Conservation (phyloP, 345 rosid species). For the Anacardium occidentale region DNA sequence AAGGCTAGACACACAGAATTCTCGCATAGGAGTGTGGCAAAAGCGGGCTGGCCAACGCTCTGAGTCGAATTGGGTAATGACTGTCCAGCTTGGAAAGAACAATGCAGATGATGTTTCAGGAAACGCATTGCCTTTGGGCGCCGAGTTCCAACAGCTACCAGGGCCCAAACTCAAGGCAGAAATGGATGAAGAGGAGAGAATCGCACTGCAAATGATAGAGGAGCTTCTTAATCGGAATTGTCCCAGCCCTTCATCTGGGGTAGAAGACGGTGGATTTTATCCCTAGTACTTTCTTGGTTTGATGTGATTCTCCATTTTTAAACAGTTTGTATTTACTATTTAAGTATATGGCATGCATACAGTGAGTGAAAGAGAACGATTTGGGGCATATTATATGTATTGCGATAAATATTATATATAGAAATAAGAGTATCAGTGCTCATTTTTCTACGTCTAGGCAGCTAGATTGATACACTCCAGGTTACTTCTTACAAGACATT, state of each 20-base stretch:
- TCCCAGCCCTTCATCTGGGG: slow-evolving; percentile 20
- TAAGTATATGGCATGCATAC: background rate
- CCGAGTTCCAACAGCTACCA: background rate
- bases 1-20: slow-evolving; percentile 57
- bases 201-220: slow-evolving; percentile 94
- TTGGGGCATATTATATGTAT: background rate
- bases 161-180: slow-evolving; percentile 3
- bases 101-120: background rate
- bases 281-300: background rate
- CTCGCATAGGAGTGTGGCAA: slow-evolving; percentile 65
- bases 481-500: no score
- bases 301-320: background rate
- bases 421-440: background rate
- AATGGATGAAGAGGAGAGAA: slow-evolving; percentile 53
- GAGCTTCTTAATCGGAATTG: slow-evolving; percentile 80
- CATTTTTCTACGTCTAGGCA: no score
- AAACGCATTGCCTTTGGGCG: slow-evolving; percentile 7
- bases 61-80: slow-evolving; percentile 59
- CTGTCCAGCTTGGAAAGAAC: slow-evolving; percentile 43
- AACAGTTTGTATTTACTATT: background rate
- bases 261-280: slow-evolving; percentile 1
- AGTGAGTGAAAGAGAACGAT: background rate
- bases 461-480: no score
- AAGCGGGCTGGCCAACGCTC: slow-evolving; percentile 53
- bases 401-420: background rate